Base-by-base conservation (phyloP, 805 yeast species). In the Nadsonia fulvescens region DNA sequence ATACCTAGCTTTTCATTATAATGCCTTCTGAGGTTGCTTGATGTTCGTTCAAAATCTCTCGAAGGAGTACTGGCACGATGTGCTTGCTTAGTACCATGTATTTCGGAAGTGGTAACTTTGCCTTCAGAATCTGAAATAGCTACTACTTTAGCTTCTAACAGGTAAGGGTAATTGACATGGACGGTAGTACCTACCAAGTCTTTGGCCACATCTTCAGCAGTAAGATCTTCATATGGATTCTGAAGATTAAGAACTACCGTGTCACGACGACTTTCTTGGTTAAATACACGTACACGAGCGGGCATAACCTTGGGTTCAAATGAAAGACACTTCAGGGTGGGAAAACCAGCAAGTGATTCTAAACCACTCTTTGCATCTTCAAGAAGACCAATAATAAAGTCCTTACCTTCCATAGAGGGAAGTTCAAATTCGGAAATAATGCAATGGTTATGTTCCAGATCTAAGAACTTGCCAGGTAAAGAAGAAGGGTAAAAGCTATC, bases 111-210 rank as follows among this genome's bases (percentile, higher is more conserved):
- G 13, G 30, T 24, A 4, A 51, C 46, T 39, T 17, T 39, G 45
- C 29, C 30, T 15, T 33, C 24, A 7, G 14, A 9, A 12, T 76
- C 83, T 18, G 59, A 46, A 4, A 86, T 64, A 12, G 62, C 59
- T 8, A 69, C 55, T 20, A 86, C 69, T 41, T 64, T 68, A 6
- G 82, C 74, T 51, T 86, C 95, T 38, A 70, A 63, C 37, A 89
- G 55, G 42, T 68, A 78, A n/a, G 99, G 99, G 86, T 93, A 89
- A 38, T 72, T 67, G 8, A 77, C 66, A 44, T 70, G 83, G 3
- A 77, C 74, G 25, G 68, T 50, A 31, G 68, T 60, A 23, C 69
- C 71, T 29, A 75, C 39, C 30, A 61, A 66, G 39, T 69, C 61
- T 31, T 66, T 61, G 13, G 81, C 72, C 39, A 79, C 60, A 34